These are phyloP conservation scores for Ogataea neopini DNA, from an alignment of 805 yeast genomes.

Conservation along the genomic window DNA sequence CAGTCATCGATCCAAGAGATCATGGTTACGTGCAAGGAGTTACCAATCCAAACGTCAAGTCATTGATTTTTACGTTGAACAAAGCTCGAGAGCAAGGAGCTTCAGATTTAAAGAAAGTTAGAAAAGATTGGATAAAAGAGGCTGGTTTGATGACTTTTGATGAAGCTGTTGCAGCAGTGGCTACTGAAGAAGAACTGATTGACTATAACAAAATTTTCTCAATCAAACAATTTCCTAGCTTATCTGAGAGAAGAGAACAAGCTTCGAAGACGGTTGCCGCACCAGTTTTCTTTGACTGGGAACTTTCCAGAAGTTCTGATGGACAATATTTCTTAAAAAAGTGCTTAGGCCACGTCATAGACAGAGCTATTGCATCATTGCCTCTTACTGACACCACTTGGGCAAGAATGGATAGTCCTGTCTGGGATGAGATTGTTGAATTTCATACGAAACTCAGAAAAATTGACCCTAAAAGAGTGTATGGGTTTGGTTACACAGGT, in stretches of 20 bases:
- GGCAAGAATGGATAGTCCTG: constrained; percentile 66
- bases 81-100: constrained; percentile 43
- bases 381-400: constrained; percentile 62
- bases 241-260: constrained; percentile 24
- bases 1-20: constrained; percentile 56
- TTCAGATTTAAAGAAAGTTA: constrained; percentile 36
- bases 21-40: constrained; percentile 58
- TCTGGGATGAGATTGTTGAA: constrained; percentile 48
- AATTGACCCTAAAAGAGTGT: constrained; percentile 49
- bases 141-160: constrained; percentile 49
- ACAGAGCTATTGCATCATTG: constrained; percentile 53
- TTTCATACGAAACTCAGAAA: constrained; percentile 51
- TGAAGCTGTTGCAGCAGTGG: constrained; percentile 46
- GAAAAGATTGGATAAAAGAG: constrained; percentile 47
- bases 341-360: constrained; percentile 56
- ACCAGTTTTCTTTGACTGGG: constrained; percentile 55
- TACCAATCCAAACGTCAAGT: constrained; percentile 35
- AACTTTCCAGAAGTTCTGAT: constrained; percentile 58
- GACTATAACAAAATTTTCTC: constrained; percentile 16
- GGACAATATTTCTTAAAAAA: constrained; percentile 54
- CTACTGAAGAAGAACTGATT: constrained; percentile 26
- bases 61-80: constrained; percentile 46
- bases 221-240: constrained; percentile 19
- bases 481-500: constrained; percentile 63
- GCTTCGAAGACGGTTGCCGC: constrained; percentile 30